These are phyloP conservation scores for Fusarium sp. DNA, from an alignment of 2,329 filamentous ascomycete species.

Conservation along the genomic window DNA sequence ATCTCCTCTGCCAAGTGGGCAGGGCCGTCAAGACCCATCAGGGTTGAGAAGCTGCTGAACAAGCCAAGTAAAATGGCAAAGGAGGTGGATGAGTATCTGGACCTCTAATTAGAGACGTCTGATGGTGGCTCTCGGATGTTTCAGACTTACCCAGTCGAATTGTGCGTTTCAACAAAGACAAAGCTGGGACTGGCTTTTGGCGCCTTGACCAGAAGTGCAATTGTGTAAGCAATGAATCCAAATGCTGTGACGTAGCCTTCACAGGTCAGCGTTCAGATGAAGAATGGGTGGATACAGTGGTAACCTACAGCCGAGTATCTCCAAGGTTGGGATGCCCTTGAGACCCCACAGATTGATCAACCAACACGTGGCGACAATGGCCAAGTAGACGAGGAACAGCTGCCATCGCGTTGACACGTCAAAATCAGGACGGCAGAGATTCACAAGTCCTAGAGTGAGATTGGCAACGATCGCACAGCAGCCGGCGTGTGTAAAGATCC, in stretches of 20 bases:
- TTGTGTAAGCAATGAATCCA: not conserved
- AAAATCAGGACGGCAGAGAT: not conserved
- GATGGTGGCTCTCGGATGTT: not conserved
- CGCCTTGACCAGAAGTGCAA: not conserved
- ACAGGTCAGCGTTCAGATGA: not conserved
- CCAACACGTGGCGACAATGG: not conserved
- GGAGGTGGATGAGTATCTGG: not conserved
- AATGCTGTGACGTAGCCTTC: not conserved
- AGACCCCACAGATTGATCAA: not conserved
- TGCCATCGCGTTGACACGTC: not conserved
- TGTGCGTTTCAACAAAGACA: not conserved
- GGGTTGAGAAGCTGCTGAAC: not conserved
- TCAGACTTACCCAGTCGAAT: not conserved
- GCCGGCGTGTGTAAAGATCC: not conserved
- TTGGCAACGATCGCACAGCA: not conserved
- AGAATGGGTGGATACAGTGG: not conserved
- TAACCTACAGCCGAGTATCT: not conserved
- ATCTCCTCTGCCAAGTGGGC: not conserved
- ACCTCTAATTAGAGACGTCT: not conserved
- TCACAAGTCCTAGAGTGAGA: not conserved
- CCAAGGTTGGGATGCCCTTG: not conserved
- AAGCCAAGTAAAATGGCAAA: not conserved
- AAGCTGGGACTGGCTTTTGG: not conserved
- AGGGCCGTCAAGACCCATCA: not conserved
- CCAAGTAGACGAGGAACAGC: not conserved